Conservation (phyloP, 2,329 filamentous ascomycete species). For the Zymoseptoria pseudotritici region DNA sequence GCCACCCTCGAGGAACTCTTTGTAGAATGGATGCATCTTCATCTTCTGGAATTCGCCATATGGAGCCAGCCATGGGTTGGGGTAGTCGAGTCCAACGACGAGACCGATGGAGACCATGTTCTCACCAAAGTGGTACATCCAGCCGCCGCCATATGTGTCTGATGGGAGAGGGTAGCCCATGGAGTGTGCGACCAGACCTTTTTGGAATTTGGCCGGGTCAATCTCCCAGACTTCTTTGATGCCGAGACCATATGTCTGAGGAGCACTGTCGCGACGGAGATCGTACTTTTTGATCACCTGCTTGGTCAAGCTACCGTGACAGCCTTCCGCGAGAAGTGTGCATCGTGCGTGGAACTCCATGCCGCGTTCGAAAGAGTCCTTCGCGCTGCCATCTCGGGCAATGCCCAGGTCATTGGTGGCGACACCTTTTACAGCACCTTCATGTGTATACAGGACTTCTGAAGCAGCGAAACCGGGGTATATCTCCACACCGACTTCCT, state of each 20-base stretch:
- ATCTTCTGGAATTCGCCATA: constrained; percentile 97
- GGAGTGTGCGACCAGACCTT: constrained; percentile 77
- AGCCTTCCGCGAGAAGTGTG: constrained; percentile 89
- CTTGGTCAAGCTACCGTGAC: constrained; percentile 91
- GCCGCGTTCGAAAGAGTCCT: constrained; percentile 85
- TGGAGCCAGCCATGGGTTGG: constrained; percentile 92
- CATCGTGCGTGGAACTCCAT: constrained; percentile 97
- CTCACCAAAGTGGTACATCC: constrained; percentile 99
- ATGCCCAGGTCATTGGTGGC: constrained; percentile 94
- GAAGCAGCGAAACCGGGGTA: constrained; percentile 94
- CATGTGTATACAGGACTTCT: constrained; percentile 77
- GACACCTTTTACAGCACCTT: constrained; percentile 86
- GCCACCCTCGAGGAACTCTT: constrained; percentile 78
- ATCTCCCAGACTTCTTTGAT: constrained; percentile 98
- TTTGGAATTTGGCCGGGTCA: constrained; percentile 81
- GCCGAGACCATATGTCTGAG: constrained; percentile 90
- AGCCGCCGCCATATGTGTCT: constrained; percentile 94
- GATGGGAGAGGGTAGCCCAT: constrained; percentile 85
- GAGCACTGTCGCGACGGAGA: constrained; percentile 77
- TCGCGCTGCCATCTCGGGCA: constrained; percentile 70
- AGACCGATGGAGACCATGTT: constrained; percentile 89
- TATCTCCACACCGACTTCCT: constrained; percentile 90
- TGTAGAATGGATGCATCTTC: constrained; percentile 94
- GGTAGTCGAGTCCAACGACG: constrained; percentile 89
- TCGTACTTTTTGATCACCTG: constrained; percentile 93